Evolutionary conservation across 257 asterid genomes (phyloP).

Genomic region (Primulina huaijiensis): DNA sequence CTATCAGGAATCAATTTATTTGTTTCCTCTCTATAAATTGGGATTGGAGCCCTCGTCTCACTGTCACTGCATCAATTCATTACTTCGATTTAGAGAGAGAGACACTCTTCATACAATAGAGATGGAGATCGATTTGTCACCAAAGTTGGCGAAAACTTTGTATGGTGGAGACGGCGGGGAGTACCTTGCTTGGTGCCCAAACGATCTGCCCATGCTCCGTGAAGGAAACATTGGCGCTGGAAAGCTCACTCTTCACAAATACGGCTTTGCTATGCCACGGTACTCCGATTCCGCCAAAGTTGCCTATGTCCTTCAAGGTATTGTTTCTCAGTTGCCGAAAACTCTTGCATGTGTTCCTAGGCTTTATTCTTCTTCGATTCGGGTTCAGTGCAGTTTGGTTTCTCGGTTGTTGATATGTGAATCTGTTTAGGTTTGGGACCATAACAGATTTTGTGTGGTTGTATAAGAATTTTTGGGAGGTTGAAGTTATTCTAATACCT

Average conservation of each 20-base stretch:
- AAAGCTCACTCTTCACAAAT: constrained; percentile 39
- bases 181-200: constrained; percentile 45
- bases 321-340: not conserved
- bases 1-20: too few species aligned
- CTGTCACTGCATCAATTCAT: not conserved
- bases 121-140: constrained; percentile 55
- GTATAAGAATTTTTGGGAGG: not conserved
- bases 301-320: constrained; percentile 62
- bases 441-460: not conserved
- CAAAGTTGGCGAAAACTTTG: constrained; percentile 41
- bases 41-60: not conserved
- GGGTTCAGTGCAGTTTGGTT: not conserved
- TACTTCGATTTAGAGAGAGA: not conserved
- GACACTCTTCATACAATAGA: not conserved
- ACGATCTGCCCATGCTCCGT: constrained; percentile 50
- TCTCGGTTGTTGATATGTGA: not conserved
- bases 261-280: constrained; percentile 47
- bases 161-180: constrained; percentile 53
- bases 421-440: not conserved
- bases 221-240: constrained; percentile 54
- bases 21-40: too few species aligned
- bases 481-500: not conserved
- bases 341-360: not conserved
- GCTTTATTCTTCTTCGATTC: not conserved
- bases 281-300: constrained; percentile 61